These are phyloP conservation scores for Tetracladium marchalianum DNA, from an alignment of 495 filamentous ascomycete genomes.

Conservation along the genomic window DNA sequence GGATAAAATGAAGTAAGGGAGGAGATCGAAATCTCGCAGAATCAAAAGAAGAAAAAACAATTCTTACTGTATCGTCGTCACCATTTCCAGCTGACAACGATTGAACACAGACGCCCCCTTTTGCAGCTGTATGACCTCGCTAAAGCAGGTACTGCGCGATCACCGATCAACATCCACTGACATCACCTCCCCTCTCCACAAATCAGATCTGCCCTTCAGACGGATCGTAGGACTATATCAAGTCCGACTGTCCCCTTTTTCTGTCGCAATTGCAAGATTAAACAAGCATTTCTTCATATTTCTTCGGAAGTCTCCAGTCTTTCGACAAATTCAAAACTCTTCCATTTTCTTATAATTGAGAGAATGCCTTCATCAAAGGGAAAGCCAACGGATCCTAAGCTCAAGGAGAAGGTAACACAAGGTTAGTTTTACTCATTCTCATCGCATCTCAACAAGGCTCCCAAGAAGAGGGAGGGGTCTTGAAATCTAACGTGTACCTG, in stretches of 20 bases:
- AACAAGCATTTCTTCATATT: constrained; percentile 2
- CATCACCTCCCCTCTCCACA: too few species aligned
- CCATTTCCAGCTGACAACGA: too few species aligned
- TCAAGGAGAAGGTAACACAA: constrained; percentile 41
- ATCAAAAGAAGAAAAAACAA: too few species aligned
- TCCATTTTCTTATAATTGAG: neutral
- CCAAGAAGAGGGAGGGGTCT: neutral
- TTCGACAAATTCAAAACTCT: neutral
- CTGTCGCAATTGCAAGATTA: neutral
- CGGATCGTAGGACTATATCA: neutral
- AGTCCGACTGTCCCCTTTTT: neutral
- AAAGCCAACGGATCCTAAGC: constrained; percentile 42
- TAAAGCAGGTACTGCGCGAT: too few species aligned
- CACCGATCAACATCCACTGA: too few species aligned
- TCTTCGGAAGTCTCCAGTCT: neutral
- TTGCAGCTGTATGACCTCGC: too few species aligned
- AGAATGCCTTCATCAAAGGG: constrained; percentile 40
- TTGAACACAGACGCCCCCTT: too few species aligned
- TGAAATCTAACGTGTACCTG: neutral
- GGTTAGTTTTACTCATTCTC: constrained; percentile 13
- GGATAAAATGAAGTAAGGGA: too few species aligned
- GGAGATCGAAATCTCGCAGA: too few species aligned
- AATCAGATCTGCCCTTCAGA: neutral
- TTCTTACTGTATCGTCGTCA: too few species aligned
- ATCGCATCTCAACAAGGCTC: neutral